phyloP scores from a whole-genome alignment of 306 rosid species.

The Morella rubra region DNA sequence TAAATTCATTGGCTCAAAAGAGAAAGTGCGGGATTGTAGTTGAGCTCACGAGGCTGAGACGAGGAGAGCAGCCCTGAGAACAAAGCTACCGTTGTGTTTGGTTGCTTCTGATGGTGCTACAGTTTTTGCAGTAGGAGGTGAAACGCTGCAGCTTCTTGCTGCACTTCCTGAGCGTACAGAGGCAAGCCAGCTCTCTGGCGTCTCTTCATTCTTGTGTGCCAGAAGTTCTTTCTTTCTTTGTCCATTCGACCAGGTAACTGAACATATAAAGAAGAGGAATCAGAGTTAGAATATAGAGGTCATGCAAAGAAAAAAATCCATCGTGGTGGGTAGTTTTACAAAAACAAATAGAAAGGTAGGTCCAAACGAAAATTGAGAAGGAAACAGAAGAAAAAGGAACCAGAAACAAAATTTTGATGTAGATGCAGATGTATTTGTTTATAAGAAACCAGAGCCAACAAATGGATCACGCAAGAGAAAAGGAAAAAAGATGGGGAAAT shows the following conservation, averaged over 20 bases:
- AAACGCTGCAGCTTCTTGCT: constrained; percentile 39
- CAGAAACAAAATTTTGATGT: constrained; percentile 29
- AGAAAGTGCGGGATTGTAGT: no score
- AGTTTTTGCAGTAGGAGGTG: constrained; percentile 27
- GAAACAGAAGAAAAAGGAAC: no score
- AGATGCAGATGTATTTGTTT: neutral
- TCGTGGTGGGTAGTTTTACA: constrained; percentile 1
- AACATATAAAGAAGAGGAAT: neutral
- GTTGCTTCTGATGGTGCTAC: constrained; percentile 15
- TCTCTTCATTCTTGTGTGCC: constrained; percentile 84
- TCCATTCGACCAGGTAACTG: constrained; percentile 90
- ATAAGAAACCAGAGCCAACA: constrained; percentile 4
- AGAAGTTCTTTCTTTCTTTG: constrained; percentile 84
- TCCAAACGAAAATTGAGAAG: constrained; percentile 20
- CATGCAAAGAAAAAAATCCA: neutral
- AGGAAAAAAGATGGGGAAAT: neutral
- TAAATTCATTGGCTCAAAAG: no score
- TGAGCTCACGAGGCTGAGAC: no score
- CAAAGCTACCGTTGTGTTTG: constrained; percentile 25
- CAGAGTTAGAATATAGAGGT: neutral
- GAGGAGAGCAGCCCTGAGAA: constrained; percentile 17
- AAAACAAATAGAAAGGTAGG: constrained; percentile 24
- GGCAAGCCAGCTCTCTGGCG: constrained; percentile 75
- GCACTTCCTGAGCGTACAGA: constrained; percentile 53
- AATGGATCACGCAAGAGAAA: constrained; percentile 11